Evolutionary conservation across 306 rosid species (phyloP), one percentile per base, ranked within the genome.

Genomic region (Rosa rugosa): DNA sequence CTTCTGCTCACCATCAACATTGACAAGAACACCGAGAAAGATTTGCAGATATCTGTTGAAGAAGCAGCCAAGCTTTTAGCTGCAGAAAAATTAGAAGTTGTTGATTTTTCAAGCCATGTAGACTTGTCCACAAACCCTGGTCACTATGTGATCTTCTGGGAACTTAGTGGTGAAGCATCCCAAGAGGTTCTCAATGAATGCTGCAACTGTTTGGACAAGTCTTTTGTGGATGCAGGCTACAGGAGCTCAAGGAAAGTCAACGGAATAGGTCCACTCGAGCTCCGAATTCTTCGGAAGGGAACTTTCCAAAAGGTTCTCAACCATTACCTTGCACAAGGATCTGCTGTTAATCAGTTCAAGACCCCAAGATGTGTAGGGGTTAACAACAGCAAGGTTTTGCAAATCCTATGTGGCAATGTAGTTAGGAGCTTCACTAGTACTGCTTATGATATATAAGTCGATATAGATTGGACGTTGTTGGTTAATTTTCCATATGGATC

Each of bases 1-100:
- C 94, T 96, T 63, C 83, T 96, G 50, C 96, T 91, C 1, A 90
- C 71, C 3, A 80, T 96, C 42, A 88, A 91, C 87, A 96, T 91
- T 0, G 99, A 96, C 90, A 96, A 96, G 90, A 93, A 87, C 88
- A 93, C 96, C 0, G 99, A 96, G 83, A 86, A 65, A 31, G 99
- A 96, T 83, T 71, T 96, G 14, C 99, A 90, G 40, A 20, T 87
- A 42, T 77, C 97, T 2, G 98, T 96, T 56, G 99, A 90, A 75
- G 79, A 84, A 64, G 96, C 96, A 5, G 85, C 86, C 0, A 84
- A 81, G 62, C 27, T 86, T 6, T 72, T 93, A 51, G 90, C 92
- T 2, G 93, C 73, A 22, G 94, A 91, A 42, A 90, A 95, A 74
- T 44, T 86, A 27, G 99, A 95, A 44, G 86, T 93, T 18, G 84